Base-by-base conservation (phyloP, 2,329 filamentous ascomycete species). In the Trichophyton equinum region DNA sequence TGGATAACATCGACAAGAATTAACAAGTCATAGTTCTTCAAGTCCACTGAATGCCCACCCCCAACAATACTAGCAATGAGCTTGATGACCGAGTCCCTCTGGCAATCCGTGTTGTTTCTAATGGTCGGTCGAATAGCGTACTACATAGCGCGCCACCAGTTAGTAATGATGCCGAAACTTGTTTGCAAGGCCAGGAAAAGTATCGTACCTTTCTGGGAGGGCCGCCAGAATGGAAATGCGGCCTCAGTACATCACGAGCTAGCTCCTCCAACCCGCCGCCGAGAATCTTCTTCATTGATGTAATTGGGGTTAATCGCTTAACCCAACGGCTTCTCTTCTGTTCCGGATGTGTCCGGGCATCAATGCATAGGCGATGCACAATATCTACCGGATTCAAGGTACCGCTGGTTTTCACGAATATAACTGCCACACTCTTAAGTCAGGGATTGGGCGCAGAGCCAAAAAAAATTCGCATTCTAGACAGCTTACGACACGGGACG, bases 81-180 rank as follows among this genome's bases (percentile, higher is more conserved):
- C 66, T 81, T 80, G 71, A 86, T 86, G 47, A 86, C 72, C n/a
- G 68, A 68, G 64, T 85, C 81, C 64, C 83, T 76, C 46, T 76
- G 77, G 66, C 85, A 76, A 59, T 79, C 76, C 60, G 78, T 79
- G 68, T 85, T 82, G 65, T 83, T 83, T 56, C 83, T 78, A 57
- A 85, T 77, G 1, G 78, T 82, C 36, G 83, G 79, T 11, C 83
- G 78, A 64, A 86, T 85, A 4, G 84, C 83, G 66, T 84, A 86
- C 81, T 85, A 70, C 56, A 42, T 44, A 38, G n/a, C 44, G 55
- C 20, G 59, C 40, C 18, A 27, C 47, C 22, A 18, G 11, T 27
- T 22, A 61, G 51, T 20, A 47, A 49, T 15, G 11, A 55, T 36
- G 5, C 6, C 11, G 2, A 11, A 9, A 5, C 51, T 55, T 15